These are phyloP conservation scores for Anthracocystis panici-leucophaei DNA, from an alignment of 1,284 basidiomycete species.

Conservation along the genomic window DNA sequence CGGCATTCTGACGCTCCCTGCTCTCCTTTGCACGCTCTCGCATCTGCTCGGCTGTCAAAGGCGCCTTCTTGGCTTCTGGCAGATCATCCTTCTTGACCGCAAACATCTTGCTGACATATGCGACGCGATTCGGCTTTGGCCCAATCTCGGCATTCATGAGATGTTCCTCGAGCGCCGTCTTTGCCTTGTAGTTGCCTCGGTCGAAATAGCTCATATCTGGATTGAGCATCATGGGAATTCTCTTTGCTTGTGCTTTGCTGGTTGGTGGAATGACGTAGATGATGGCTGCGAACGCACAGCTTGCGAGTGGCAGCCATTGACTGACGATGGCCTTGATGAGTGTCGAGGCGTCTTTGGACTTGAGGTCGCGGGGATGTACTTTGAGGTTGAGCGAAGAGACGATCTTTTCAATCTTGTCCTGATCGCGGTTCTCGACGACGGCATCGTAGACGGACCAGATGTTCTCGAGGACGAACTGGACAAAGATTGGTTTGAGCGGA, in stretches of 20 bases:
- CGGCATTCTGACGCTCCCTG: conserved; percentile 52
- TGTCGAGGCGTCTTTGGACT: conserved; percentile 87
- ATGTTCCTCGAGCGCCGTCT: conserved; percentile 77
- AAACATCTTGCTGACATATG: conserved; percentile 98
- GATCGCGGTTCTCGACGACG: conserved; percentile 56
- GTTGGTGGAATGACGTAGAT: conserved; percentile 94
- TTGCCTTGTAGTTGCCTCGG: conserved; percentile 50
- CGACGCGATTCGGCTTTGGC: conserved; percentile 66
- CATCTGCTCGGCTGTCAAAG: conserved; percentile 87
- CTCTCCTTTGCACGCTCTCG: conserved; percentile 74
- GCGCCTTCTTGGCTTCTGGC: conserved; percentile 76
- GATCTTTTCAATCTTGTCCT: conserved; percentile 86
- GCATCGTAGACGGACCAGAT: conserved; percentile 89
- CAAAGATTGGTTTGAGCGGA: conserved; percentile 93
- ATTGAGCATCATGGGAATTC: conserved; percentile 93
- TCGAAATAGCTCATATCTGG: conserved; percentile 77
- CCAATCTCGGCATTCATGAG: conserved; percentile 74
- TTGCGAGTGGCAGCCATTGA: conserved; percentile 95
- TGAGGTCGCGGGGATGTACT: conserved; percentile 88
- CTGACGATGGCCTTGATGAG: conserved; percentile 88
- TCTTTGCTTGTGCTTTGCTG: conserved; percentile 80
- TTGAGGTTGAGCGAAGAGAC: conserved; percentile 85
- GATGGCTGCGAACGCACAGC: conserved; percentile 89
- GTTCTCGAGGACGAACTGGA: conserved; percentile 97
- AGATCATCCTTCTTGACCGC: conserved; percentile 83